Percentiles rank a stretch among this genome's conserved stretches.
Evolutionary conservation across 2,329 filamentous ascomycete genomes (phyloP).

Genomic region (Cladosporium sp.): DNA sequence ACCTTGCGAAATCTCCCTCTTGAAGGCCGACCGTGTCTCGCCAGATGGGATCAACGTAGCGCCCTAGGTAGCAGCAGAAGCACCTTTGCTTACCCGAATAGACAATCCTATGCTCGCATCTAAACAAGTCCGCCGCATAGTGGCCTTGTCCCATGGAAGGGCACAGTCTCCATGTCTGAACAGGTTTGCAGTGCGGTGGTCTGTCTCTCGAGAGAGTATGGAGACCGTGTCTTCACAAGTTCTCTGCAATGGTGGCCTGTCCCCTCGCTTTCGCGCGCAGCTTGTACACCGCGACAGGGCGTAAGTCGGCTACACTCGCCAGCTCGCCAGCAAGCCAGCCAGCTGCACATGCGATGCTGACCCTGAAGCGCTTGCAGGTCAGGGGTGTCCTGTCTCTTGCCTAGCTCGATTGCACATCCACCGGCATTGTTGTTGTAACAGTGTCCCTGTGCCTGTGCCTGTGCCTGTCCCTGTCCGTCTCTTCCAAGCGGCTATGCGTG

Average conservation of each 20-base stretch:
- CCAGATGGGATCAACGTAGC: not conserved
- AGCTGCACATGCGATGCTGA: not conserved
- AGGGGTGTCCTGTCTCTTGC: not conserved
- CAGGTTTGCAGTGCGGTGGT: not conserved
- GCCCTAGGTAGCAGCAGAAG: not conserved
- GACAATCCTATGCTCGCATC: not conserved
- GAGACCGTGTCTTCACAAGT: not conserved
- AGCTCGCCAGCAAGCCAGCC: not conserved
- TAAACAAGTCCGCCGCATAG: not conserved
- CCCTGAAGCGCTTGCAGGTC: not conserved
- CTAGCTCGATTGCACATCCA: not conserved
- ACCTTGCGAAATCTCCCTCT: not conserved
- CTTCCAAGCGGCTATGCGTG: not conserved
- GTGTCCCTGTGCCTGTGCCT: too few species aligned
- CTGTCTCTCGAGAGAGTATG: not conserved
- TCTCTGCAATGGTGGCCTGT: not conserved
- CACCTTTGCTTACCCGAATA: not conserved
- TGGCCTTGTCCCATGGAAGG: not conserved
- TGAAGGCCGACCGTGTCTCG: constrained; percentile 2
- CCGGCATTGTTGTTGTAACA: not conserved
- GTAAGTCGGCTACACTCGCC: not conserved
- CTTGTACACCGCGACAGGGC: not conserved
- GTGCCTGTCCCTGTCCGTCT: not conserved
- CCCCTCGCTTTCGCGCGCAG: not conserved
- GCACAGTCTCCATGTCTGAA: not conserved